Base-by-base conservation (phyloP, 352 stramenopile species). In the Blastocystis sp. region DNA sequence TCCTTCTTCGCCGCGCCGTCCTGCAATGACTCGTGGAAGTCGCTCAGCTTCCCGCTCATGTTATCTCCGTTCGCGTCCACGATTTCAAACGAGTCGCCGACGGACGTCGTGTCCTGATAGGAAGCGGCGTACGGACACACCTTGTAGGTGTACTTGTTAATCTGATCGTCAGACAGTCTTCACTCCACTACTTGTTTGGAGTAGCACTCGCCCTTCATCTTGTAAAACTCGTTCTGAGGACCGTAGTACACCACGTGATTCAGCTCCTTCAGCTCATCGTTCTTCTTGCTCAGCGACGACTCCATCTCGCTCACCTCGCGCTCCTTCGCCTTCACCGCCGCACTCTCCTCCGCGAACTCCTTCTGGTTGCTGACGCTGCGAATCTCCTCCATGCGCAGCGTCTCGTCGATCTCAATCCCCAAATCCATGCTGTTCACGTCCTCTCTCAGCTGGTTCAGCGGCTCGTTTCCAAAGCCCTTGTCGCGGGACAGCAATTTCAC, bases 141-240 rank as follows among this genome's bases (percentile, higher is more conserved):
- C 55, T 93, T 93, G 91, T 96, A 97, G 76, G 78, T 94, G 92
- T 97, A 97, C 79, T 95, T 80, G 12, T 93, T 93, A 24, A 93
- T 91, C 6, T 92, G 90, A 1, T 91, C 92, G 61, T 94, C 0
- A 74, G 9, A 12, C 31, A 24, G 3, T 45, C 10, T 16, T 41
- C 26, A 10, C 35, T 2, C 66, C 3, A 45, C 6, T 29, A 77
- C 66, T 9, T 50, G 16, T 29, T 77, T 35, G 45, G 10, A 92
- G 31, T 95, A 92, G 67, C 94, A 96, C 80, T 93, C 91, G 67
- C 95, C 93, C 0, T 92, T 91, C 37, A 97, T 78, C 26, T 92
- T 91, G 66, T 94, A 94, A 35, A 96, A 93, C 0, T 95, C 35
- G 45, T 92, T 62, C n/a, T 26, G 12, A 26, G 41, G 41, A 9